These are phyloP conservation scores for Monilinia vaccinii-corymbosi DNA, from an alignment of 2,329 filamentous ascomycete genomes.

Conservation along the genomic window DNA sequence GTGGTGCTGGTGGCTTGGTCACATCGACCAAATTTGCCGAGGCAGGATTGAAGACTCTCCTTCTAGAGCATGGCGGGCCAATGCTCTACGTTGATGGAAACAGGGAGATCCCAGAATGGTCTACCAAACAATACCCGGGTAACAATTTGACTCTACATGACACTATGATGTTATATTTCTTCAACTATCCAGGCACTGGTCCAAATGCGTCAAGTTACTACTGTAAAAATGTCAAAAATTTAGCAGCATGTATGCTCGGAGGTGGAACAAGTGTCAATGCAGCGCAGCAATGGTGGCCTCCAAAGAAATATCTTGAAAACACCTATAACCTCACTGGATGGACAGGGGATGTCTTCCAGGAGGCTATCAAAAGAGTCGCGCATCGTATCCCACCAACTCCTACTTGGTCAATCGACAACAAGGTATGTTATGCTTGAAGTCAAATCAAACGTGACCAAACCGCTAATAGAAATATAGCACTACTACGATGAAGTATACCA, in stretches of 20 bases:
- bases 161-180: neutral
- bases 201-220: neutral
- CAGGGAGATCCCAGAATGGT: conserved; percentile 2
- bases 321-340: neutral
- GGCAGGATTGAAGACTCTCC: conserved; percentile 1
- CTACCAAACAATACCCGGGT: neutral
- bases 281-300: conserved; percentile 2
- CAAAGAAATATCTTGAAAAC: neutral
- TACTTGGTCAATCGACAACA: neutral
- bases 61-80: neutral
- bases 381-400: neutral
- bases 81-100: conserved; percentile 1
- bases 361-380: neutral
- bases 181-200: neutral
- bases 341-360: neutral
- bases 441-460: neutral
- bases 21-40: neutral
- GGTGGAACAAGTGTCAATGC: conserved; percentile 3
- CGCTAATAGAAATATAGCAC: neutral
- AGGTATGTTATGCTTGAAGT: neutral
- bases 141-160: neutral
- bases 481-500: neutral
- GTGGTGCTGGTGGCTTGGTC: neutral
- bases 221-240: neutral
- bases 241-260: conserved; percentile 4